These are phyloP conservation scores for Kernera saxatilis DNA, from an alignment of 345 rosid genomes.

Conservation along the genomic window DNA sequence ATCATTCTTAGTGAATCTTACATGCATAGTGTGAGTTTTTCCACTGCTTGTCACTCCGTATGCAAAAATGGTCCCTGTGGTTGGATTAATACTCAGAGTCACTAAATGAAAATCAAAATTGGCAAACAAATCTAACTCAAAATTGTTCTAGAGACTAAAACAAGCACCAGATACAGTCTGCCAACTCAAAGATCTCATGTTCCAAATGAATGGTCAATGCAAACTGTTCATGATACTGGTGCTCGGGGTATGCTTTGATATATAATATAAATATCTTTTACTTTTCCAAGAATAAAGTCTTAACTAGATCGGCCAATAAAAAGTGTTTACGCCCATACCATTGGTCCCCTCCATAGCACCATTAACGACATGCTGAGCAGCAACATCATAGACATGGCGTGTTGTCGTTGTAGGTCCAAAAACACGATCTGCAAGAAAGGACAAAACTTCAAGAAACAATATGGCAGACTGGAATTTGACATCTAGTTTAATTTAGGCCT, in stretches of 20 bases:
- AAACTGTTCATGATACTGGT: background rate
- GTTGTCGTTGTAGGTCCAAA: constrained; percentile 99
- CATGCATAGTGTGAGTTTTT: constrained; percentile 99
- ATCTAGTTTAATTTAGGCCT: background rate
- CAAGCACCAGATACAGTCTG: background rate
- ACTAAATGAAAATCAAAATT: background rate
- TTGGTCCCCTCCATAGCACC: constrained; percentile 95
- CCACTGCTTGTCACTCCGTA: constrained; percentile 99
- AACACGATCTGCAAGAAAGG: constrained; percentile 60
- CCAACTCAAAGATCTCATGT: constrained; percentile 4
- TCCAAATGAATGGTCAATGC: background rate
- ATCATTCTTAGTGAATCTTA: constrained; percentile 36
- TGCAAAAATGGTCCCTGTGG: constrained; percentile 91
- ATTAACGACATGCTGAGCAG: constrained; percentile 87
- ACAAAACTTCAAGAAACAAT: constrained; percentile 6
- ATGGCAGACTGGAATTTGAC: background rate
- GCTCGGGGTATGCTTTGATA: background rate
- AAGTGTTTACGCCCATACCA: constrained; percentile 41
- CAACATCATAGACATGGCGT: constrained; percentile 91
- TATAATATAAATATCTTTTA: background rate
- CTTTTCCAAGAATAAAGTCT: background rate
- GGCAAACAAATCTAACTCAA: constrained; percentile 3
- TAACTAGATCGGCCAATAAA: background rate
- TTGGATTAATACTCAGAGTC: constrained; percentile 24
- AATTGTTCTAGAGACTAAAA: background rate